A percentile compares a stretch with the other conserved stretches of the same genome.
Conservation (phyloP, 225 moss, liverwort and hornwort genomes). For the Polytrichum commune region DNA sequence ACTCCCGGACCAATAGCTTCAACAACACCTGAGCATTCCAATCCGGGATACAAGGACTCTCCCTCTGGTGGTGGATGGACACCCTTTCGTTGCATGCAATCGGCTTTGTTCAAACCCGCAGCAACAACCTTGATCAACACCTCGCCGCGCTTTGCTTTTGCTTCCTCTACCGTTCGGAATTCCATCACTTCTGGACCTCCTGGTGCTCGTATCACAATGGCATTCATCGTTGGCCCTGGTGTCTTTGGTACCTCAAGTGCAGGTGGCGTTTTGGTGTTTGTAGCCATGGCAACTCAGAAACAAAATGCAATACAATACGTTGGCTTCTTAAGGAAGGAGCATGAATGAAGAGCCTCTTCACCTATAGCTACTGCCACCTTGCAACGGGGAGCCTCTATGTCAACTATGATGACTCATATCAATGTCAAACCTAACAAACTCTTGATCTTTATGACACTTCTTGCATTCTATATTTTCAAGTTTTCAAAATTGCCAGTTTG, state of each 20-base stretch:
- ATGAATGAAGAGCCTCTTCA: no score
- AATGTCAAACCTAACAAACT: no score
- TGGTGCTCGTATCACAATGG: constrained; percentile 46
- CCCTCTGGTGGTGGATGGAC: constrained; percentile 58
- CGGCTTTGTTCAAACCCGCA: constrained; percentile 63
- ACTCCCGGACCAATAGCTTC: constrained; percentile 64
- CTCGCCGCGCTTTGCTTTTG: constrained; percentile 43
- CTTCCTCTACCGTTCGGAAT: constrained; percentile 54
- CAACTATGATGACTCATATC: no score
- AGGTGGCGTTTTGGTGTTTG: not conserved
- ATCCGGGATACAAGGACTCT: constrained; percentile 54
- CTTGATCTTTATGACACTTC: no score
- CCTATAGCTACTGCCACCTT: no score
- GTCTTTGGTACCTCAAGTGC: not conserved
- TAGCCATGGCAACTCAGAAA: not conserved
- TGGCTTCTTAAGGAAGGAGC: no score
- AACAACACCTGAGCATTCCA: constrained; percentile 75
- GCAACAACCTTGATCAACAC: constrained; percentile 62
- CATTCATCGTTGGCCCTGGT: constrained; percentile 53
- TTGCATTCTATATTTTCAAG: no score
- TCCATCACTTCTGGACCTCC: constrained; percentile 77
- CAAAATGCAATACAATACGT: no score
- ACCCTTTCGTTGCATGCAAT: constrained; percentile 59
- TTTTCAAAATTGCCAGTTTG: no score
- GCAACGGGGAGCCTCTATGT: no score